These are phyloP conservation scores for Chenopodium suecicum DNA, from an alignment of 148 eudicot genomes.

Conservation along the genomic window DNA sequence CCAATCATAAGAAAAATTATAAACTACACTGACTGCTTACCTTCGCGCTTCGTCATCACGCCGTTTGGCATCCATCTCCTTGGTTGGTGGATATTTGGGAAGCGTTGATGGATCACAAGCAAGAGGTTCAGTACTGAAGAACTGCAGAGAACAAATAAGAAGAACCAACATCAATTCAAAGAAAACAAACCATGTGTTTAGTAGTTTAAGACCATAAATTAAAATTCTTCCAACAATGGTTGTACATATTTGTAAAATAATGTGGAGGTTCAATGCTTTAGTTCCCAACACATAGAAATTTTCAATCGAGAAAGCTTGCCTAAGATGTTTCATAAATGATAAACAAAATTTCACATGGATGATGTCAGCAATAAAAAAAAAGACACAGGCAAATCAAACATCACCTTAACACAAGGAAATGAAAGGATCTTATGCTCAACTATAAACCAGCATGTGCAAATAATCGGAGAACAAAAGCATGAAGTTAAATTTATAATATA, in stretches of 20 bases:
- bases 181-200: not conserved
- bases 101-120: constrained; percentile 92
- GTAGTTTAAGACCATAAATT: not conserved
- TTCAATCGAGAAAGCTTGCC: not conserved
- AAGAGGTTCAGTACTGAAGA: constrained; percentile 75
- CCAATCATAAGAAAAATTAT: not conserved
- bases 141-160: constrained; percentile 42
- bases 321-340: not conserved
- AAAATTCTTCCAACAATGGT: not conserved
- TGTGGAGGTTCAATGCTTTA: not conserved
- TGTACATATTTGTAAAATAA: not conserved
- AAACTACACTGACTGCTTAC: constrained; percentile 29
- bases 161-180: not conserved
- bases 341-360: not conserved
- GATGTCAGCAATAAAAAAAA: not conserved
- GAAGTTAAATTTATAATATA: not conserved
- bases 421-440: not conserved
- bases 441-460: not conserved
- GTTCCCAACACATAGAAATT: not conserved
- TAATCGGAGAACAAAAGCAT: not conserved
- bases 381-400: not conserved
- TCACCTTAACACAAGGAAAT: not conserved
- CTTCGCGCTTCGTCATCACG: constrained; percentile 94
- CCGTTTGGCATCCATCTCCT: constrained; percentile 95
- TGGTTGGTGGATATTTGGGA: constrained; percentile 87